Evolutionary conservation across 192 early-diverging fungal species (phyloP).

Genomic region (Coemansia sp.): DNA sequence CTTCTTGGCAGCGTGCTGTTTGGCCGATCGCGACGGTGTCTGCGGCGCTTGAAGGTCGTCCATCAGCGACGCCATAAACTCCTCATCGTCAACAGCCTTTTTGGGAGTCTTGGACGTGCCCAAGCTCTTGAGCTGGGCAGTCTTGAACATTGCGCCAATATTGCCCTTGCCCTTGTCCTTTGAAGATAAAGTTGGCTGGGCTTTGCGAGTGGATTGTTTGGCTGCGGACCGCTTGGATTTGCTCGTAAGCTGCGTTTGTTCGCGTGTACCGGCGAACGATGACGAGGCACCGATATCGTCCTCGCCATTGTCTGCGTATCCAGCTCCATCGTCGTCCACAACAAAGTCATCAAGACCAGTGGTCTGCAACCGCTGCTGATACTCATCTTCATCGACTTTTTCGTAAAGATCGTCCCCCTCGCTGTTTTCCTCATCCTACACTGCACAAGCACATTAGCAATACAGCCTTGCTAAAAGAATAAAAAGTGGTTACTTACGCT

Average conservation of each 20-base stretch:
- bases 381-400: constrained; percentile 49
- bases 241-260: not conserved
- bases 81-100: constrained; percentile 34
- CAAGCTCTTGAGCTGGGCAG: constrained; percentile 30
- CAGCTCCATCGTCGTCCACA: constrained; percentile 49
- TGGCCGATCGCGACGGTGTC: constrained; percentile 30
- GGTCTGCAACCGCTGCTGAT: constrained; percentile 22
- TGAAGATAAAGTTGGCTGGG: not conserved
- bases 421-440: constrained; percentile 14
- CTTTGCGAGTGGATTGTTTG: not conserved
- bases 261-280: constrained; percentile 1
- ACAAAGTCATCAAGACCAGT: constrained; percentile 44
- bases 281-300: constrained; percentile 35
- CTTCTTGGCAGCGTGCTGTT: not conserved
- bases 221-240: not conserved
- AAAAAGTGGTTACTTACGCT: not conserved
- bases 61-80: constrained; percentile 48
- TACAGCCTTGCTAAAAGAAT: no score
- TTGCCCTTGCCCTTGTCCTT: constrained; percentile 8
- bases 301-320: constrained; percentile 25
- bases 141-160: constrained; percentile 42
- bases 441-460: not conserved
- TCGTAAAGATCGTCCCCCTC: constrained; percentile 31
- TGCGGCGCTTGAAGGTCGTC: constrained; percentile 35
- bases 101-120: not conserved